phyloP scores from a whole-genome alignment of 2,329 filamentous ascomycete genomes.

The Colletotrichum sp. region DNA sequence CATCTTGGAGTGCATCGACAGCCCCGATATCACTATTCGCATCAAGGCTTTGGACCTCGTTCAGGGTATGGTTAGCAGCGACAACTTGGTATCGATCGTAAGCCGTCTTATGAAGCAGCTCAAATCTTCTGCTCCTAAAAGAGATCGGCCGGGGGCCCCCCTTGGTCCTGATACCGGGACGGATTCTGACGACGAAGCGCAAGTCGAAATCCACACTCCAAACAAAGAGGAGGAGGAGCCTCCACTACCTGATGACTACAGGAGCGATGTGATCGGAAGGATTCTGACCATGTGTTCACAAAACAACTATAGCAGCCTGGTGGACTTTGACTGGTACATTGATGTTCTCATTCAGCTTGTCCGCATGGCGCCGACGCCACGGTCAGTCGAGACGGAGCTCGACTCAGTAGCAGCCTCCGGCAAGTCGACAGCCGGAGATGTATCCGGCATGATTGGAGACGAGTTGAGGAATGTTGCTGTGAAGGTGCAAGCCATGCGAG shows the following conservation, averaged over 20 bases:
- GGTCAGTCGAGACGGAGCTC: conserved; percentile 41
- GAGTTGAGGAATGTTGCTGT: conserved; percentile 92
- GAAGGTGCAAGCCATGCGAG: conserved; percentile 83
- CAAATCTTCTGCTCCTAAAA: conserved; percentile 62
- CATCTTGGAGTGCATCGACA: conserved; percentile 95
- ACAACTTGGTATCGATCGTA: conserved; percentile 84
- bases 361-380: conserved; percentile 65
- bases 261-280: conserved; percentile 78
- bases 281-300: conserved; percentile 90
- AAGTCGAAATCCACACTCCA: conserved; percentile 43
- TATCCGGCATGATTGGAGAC: conserved; percentile 77
- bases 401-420: conserved; percentile 31
- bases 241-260: conserved; percentile 85
- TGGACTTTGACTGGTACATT: conserved; percentile 98
- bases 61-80: conserved; percentile 89
- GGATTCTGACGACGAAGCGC: conserved; percentile 57
- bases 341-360: conserved; percentile 87
- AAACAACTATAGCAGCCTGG: conserved; percentile 84
- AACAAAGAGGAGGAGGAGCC: conserved; percentile 48
- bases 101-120: conserved; percentile 88
- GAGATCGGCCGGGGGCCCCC: conserved; percentile 52
- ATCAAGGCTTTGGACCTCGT: conserved; percentile 91
- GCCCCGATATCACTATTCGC: conserved; percentile 93
- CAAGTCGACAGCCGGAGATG: conserved; percentile 41
- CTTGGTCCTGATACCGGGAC: conserved; percentile 43